These are phyloP conservation scores for Leucocoprinus leucothites DNA, from an alignment of 768 basidiomycete species.

Conservation along the genomic window DNA sequence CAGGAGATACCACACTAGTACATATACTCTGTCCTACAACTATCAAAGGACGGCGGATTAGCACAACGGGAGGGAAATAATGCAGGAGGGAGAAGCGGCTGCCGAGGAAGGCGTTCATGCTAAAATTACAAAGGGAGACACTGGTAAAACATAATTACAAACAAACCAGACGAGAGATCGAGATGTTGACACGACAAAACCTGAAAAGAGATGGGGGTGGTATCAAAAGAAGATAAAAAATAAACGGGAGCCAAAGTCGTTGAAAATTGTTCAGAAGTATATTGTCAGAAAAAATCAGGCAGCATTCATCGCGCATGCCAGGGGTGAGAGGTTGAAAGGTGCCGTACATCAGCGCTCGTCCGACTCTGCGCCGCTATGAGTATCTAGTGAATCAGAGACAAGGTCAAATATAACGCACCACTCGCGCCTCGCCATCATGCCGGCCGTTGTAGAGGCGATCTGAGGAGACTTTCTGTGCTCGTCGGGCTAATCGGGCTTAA, in stretches of 20 bases:
- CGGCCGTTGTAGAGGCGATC: not conserved
- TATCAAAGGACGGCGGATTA: too few species aligned
- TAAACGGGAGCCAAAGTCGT: not conserved
- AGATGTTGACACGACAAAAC: not conserved
- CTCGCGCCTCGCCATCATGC: not conserved
- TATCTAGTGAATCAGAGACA: not conserved
- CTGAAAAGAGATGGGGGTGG: not conserved
- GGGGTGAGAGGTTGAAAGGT: conserved; percentile 5
- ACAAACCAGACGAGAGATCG: not conserved
- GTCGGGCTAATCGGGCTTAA: conserved; percentile 3
- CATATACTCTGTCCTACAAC: too few species aligned
- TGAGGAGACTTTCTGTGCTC: not conserved
- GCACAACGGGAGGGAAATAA: too few species aligned
- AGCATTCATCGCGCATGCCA: conserved; percentile 7
- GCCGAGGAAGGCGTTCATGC: not conserved
- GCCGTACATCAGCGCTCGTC: not conserved
- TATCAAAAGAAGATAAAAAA: not conserved
- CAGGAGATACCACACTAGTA: too few species aligned
- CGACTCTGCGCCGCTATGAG: not conserved
- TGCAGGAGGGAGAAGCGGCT: too few species aligned
- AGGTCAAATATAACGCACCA: not conserved
- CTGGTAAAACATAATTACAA: not conserved
- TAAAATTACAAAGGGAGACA: not conserved
- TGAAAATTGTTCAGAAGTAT: not conserved
- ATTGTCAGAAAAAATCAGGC: not conserved